A percentile compares a stretch with the other conserved stretches of the same genome.
Evolutionary conservation across 768 basidiomycete species (phyloP).

Genomic region (Russula sp.): DNA sequence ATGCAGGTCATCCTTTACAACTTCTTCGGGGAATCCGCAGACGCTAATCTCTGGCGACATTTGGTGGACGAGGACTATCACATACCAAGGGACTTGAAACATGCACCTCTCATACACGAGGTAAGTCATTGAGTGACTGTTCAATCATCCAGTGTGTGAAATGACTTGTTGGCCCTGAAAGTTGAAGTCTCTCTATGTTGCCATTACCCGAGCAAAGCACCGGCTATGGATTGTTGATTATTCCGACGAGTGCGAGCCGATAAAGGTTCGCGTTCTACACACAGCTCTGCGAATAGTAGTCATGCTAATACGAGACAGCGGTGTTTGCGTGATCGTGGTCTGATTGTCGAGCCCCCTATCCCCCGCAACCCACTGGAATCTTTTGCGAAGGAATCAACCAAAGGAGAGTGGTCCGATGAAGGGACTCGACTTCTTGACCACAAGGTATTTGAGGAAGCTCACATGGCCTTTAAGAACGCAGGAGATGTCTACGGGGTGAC

Average conservation of each 20-base stretch:
- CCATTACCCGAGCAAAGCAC: slow-evolving; percentile 60
- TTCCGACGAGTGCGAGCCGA: slow-evolving; percentile 37
- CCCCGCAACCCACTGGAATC: background rate
- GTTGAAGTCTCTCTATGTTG: slow-evolving; percentile 68
- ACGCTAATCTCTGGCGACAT: slow-evolving; percentile 29
- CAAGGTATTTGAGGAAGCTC: slow-evolving; percentile 12
- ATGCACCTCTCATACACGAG: slow-evolving; percentile 5
- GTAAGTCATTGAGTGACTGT: background rate
- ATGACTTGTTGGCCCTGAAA: slow-evolving; percentile 25
- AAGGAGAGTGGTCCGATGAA: slow-evolving; percentile 14
- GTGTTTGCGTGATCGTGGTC: background rate
- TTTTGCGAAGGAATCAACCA: slow-evolving; percentile 2
- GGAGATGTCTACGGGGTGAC: background rate
- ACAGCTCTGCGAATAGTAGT: background rate
- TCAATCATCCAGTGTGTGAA: background rate
- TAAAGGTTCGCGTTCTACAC: slow-evolving; percentile 41
- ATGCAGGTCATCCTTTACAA: slow-evolving; percentile 64
- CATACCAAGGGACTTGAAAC: background rate
- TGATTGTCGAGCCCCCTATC: background rate
- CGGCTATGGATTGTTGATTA: slow-evolving; percentile 66
- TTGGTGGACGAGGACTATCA: background rate
- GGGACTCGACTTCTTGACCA: slow-evolving; percentile 1
- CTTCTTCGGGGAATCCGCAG: slow-evolving; percentile 61
- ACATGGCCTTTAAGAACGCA: slow-evolving; percentile 9
- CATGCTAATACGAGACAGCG: background rate